Base-by-base conservation (phyloP, 2,329 filamentous ascomycete genomes). In the Aspergillus udagawae region DNA sequence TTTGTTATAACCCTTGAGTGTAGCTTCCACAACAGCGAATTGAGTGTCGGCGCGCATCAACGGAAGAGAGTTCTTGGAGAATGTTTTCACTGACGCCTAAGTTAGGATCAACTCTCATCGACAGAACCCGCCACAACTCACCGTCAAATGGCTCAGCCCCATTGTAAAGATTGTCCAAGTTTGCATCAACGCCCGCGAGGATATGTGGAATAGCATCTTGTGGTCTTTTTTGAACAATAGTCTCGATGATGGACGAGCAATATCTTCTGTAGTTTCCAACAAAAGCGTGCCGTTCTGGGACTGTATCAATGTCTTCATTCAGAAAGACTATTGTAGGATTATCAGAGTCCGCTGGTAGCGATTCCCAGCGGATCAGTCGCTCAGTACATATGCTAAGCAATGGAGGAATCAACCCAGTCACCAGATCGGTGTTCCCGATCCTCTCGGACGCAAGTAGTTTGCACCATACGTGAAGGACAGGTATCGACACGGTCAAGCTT, bases 191-290 rank as follows among this genome's bases (percentile, higher is more conserved):
- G 65, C 89, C 86, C 17, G 82, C 80, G n/a, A 99, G 82, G 52
- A 97, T 92, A 73, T 97, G 90, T 44, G 86, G 84, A 62, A 97
- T 86, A 0, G 93, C 93, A 60, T 97, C 92, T 52, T 89, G 84
- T 2, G 92, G 86, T 65, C 91, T 89, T 64, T 90, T 83, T 63
- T 90, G 84, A 23, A 95, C 91, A 61, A 97, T 91, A 17, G 83
- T 83, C 74, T 97, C 93, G 55, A 99, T 91, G 27, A 97, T 84
- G 58, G 90, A 88, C 3, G 87, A 86, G 71, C 92, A 94, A 68
- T 96, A 97, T 58, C 94, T 85, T 42, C 94, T 84, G 73, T 99
- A 99, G 69, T 99, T 97, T 3, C 93, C 92, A 10, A 97, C 82
- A 71, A 99, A 99, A 1, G 92, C 91, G 75, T 99, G 94, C 25